Percentiles rank a stretch among this genome's conserved stretches.
Evolutionary conservation across 192 early-diverging fungal genomes (phyloP).

Genomic region (Coemansia sp.): DNA sequence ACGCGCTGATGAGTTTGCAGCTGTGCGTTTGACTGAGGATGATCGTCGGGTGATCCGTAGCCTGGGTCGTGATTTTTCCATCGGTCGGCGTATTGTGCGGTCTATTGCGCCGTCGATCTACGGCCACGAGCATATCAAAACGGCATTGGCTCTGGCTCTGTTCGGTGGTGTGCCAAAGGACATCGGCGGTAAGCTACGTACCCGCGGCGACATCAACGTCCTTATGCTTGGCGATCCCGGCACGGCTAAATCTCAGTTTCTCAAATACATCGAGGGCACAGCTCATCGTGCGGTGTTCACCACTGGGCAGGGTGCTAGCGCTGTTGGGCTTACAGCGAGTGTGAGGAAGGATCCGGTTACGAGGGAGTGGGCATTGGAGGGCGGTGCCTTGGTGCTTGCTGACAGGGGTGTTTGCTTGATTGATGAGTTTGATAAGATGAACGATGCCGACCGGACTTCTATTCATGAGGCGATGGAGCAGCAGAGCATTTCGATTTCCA

Average conservation of each 20-base stretch:
- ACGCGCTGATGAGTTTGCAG: slow-evolving; percentile 86
- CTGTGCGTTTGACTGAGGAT: slow-evolving; percentile 86
- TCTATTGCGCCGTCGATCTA: slow-evolving; percentile 98
- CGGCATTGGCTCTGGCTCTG: slow-evolving; percentile 86
- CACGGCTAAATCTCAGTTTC: slow-evolving; percentile 84
- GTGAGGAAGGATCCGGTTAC: slow-evolving; percentile 84
- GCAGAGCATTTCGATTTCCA: slow-evolving; percentile 84
- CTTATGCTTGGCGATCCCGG: slow-evolving; percentile 89
- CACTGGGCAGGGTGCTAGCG: slow-evolving; percentile 82
- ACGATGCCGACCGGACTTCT: slow-evolving; percentile 83
- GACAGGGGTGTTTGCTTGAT: slow-evolving; percentile 86
- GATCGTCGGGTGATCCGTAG: slow-evolving; percentile 76
- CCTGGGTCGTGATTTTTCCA: slow-evolving; percentile 73
- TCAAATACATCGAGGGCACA: slow-evolving; percentile 84
- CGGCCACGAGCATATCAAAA: slow-evolving; percentile 97
- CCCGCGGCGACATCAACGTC: slow-evolving; percentile 97
- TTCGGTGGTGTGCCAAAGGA: slow-evolving; percentile 98
- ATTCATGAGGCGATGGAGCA: slow-evolving; percentile 97
- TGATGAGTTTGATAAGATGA: slow-evolving; percentile 93
- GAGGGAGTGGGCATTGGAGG: slow-evolving; percentile 86
- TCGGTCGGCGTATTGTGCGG: slow-evolving; percentile 85
- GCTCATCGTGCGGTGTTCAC: slow-evolving; percentile 84
- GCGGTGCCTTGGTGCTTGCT: slow-evolving; percentile 85
- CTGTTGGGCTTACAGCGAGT: slow-evolving; percentile 81
- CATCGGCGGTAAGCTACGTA: slow-evolving; percentile 88